phyloP scores from a whole-genome alignment of 306 rosid genomes.

The Acacia acuminata region DNA sequence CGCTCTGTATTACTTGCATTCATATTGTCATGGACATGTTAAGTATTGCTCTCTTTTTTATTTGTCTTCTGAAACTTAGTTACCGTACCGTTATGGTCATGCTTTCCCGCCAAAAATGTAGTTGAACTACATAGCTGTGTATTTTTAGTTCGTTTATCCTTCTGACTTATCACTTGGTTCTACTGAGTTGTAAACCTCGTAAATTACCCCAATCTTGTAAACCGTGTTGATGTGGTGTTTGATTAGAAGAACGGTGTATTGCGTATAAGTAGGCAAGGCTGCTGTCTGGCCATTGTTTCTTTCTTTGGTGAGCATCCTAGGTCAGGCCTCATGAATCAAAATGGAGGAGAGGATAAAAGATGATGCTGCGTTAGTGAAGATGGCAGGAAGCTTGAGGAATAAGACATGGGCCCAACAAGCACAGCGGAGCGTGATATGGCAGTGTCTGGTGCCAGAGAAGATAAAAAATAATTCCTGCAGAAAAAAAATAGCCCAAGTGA shows the following conservation, averaged over 20 bases:
- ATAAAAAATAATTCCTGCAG: too few relatives aligned
- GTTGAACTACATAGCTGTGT: slow-evolving; percentile 40
- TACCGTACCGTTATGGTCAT: slow-evolving; percentile 48
- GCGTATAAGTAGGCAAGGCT: not conserved
- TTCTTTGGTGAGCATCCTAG: not conserved
- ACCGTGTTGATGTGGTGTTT: slow-evolving; percentile 8
- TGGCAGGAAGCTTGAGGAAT: not conserved
- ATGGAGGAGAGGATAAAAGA: not conserved
- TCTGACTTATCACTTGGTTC: slow-evolving; percentile 25
- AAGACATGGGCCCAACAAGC: not conserved
- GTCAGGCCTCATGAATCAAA: not conserved
- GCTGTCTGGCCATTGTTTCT: not conserved
- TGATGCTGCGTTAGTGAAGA: not conserved
- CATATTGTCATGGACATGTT: slow-evolving; percentile 47
- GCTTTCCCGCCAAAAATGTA: slow-evolving; percentile 38
- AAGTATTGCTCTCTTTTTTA: slow-evolving; percentile 43
- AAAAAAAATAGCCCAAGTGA: too few relatives aligned
- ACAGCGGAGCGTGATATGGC: not conserved
- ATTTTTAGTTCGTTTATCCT: slow-evolving; percentile 35
- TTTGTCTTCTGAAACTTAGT: slow-evolving; percentile 35
- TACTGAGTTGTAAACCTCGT: not conserved
- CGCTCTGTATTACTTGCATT: slow-evolving; percentile 49
- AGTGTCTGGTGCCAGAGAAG: not conserved
- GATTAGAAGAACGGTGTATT: not conserved
- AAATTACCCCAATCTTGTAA: not conserved